A percentile compares a stretch with the other conserved stretches of the same genome.
phyloP scores from a whole-genome alignment of 805 yeast species.

The Yarrowia sp. region DNA sequence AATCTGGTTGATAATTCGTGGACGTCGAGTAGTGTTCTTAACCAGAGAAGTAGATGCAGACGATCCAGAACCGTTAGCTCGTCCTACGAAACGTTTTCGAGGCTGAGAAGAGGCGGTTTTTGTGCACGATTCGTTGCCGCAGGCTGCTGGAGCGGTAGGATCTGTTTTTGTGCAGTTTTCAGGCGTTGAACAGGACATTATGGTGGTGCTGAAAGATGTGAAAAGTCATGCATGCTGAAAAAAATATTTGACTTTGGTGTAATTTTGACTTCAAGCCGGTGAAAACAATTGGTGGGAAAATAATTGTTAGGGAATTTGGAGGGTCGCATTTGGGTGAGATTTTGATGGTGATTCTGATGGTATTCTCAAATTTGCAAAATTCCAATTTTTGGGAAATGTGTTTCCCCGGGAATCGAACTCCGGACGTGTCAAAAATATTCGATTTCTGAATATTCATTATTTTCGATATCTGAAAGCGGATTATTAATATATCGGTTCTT shows the following conservation, averaged over 20 bases:
- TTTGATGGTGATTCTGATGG: no score
- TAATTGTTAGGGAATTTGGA: no score
- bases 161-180: neutral
- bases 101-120: constrained; percentile 3
- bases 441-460: no score
- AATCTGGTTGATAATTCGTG: constrained; percentile 67
- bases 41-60: constrained; percentile 8
- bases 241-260: neutral
- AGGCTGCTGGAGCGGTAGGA: neutral
- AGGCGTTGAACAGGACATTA: neutral
- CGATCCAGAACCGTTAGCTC: constrained; percentile 3
- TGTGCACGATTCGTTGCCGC: neutral
- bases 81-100: constrained; percentile 15
- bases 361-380: no score
- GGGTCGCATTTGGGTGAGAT: no score
- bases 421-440: no score
- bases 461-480: neutral
- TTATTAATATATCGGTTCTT: no score
- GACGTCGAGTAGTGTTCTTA: constrained; percentile 35
- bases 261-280: neutral
- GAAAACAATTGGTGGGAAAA: neutral
- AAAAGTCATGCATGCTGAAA: neutral
- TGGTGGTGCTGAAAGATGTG: neutral
- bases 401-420: no score
- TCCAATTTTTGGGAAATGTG: no score